Percentiles rank a stretch among this genome's conserved stretches.
Conservation (phyloP, 495 filamentous ascomycete species). For the Bacidia rubella region DNA sequence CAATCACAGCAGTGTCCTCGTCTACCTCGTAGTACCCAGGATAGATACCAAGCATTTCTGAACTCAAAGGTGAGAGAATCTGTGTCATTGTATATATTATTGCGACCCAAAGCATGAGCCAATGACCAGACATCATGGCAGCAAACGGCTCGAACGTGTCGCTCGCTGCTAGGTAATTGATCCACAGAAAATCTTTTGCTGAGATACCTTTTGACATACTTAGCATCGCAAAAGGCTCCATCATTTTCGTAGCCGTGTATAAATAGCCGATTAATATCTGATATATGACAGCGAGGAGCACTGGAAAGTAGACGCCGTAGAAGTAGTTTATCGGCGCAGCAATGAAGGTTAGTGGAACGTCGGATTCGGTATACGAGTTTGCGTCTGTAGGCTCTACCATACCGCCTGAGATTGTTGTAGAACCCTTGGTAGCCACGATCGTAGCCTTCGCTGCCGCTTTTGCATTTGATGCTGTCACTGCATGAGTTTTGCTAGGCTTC, state of each 20-base stretch:
- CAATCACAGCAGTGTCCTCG: not conserved
- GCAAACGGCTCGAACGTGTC: not conserved
- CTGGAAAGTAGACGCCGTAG: not conserved
- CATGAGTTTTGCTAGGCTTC: no score
- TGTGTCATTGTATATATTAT: not conserved
- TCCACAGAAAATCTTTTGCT: slow-evolving; percentile 1
- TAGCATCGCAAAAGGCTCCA: not conserved
- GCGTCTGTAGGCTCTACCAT: not conserved
- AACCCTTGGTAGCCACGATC: no score
- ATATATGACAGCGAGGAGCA: not conserved
- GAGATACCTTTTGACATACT: not conserved
- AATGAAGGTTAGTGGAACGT: not conserved
- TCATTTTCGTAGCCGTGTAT: slow-evolving; percentile 3
- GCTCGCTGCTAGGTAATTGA: slow-evolving; percentile 2
- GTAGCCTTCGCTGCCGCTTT: no score
- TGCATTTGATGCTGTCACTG: no score
- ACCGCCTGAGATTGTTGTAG: not conserved
- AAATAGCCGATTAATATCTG: not conserved
- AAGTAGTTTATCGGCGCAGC: not conserved
- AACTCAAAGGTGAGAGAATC: not conserved
- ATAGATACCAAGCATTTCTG: not conserved
- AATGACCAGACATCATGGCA: not conserved
- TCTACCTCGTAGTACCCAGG: not conserved
- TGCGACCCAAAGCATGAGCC: slow-evolving; percentile 2
- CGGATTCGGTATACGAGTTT: not conserved